Base-by-base conservation (phyloP, 2,329 filamentous ascomycete genomes). In the Graphilbum fragrans region DNA sequence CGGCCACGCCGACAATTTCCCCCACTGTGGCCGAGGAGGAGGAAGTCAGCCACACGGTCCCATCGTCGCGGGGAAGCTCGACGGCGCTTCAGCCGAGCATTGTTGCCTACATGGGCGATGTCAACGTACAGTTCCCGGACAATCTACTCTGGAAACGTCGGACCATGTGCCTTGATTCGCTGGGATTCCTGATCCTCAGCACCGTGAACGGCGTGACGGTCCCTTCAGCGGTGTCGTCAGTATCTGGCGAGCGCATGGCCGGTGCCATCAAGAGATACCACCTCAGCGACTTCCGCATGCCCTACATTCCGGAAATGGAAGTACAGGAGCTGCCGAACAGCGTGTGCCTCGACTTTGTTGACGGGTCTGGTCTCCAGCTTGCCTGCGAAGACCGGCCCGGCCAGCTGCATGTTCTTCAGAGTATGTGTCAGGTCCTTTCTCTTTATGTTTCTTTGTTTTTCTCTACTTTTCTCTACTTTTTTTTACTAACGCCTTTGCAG, bases 91-190 rank as follows among this genome's bases (percentile, higher is more conserved):
- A 58, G 45, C 50, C 59, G 16, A 61, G 59, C 37, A 64, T 78
- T 40, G 69, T 80, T 21, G 69, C 85, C 4, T 79, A 82, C 47
- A 73, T 94, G 59, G 86, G 88, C 38, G 86, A 95, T 54, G 81
- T 98, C 48, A 96, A 98, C 53, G 85, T 96, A 11, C 92, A 98
- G 58, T 95, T 98, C 57, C 92, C 92, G 0, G 90, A 96, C 56
- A 94, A 86, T 41, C 70, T 98, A 37, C 71, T 98, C 12, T 98
- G 92, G 92, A 98, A 96, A 66, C 82, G 90, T 41, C 79, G 92
- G 45, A 87, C 82, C 53, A 79, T 95, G 62, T 82, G 82, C 49
- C 76, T 98, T 43, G 88, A 96, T 58, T 77, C 79, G 9, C 72
- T 82, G 45, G 92, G 90, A 17, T 87, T 83, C 60, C 66, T 98